Conservation (phyloP, 2,329 filamentous ascomycete species). For the Trichoderma simmonsii region DNA sequence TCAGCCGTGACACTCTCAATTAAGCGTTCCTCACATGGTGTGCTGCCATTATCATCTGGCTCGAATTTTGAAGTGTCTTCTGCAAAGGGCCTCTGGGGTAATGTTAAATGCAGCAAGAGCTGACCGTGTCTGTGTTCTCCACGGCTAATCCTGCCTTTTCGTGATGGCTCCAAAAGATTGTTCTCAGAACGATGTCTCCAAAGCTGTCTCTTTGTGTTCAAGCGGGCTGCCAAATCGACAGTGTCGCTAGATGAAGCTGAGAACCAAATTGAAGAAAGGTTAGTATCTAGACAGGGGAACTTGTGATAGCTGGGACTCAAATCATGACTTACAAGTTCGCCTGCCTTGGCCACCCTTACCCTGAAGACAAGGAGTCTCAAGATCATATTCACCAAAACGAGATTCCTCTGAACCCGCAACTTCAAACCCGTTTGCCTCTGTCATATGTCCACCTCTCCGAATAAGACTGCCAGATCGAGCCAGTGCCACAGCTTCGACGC, state of each 20-base stretch:
- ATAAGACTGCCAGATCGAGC: constrained; percentile 41
- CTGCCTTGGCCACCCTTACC: background rate
- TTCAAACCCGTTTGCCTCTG: background rate
- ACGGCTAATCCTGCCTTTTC: background rate
- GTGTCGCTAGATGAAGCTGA: background rate
- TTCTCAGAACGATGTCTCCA: constrained; percentile 7
- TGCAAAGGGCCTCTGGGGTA: background rate
- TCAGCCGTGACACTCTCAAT: background rate
- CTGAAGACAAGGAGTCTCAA: background rate
- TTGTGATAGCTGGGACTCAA: background rate
- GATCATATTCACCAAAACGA: background rate
- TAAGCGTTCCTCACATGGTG: background rate
- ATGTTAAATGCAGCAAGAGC: background rate
- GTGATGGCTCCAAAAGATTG: background rate
- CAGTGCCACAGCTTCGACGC: constrained; percentile 44
- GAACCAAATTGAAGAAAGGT: background rate
- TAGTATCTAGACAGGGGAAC: background rate
- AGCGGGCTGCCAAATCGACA: background rate
- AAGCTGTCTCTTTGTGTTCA: background rate
- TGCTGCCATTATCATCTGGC: background rate
- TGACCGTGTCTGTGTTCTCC: background rate
- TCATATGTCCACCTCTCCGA: constrained; percentile 2
- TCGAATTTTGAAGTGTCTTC: background rate
- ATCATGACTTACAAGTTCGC: background rate
- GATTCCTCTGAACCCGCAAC: background rate